Base-by-base conservation (phyloP, 2,329 filamentous ascomycete genomes). In the Coniochaeta hoffmannii region DNA sequence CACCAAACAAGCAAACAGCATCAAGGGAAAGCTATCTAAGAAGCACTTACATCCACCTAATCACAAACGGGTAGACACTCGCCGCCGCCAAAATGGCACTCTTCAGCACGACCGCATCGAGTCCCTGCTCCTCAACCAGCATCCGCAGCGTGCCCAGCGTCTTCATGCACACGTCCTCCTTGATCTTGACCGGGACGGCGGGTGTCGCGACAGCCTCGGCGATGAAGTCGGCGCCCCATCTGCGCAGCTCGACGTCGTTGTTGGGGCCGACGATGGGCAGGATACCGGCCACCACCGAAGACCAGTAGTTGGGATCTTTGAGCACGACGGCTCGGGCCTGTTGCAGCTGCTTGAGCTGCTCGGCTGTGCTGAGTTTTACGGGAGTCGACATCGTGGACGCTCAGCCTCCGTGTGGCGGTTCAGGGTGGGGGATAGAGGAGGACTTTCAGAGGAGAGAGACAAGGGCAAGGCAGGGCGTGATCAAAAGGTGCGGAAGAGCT, bases 171-270 rank as follows among this genome's bases (percentile, higher is more conserved):
- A 94, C 78, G 58, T 85, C 85, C 76, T 86, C 90, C 77, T 97
- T 99, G 69, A 89, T 85, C 53, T 86, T 79, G 57, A 83, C 77
- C 19, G 86, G 76, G 64, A 97, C 79, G 22, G 88, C 84, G n/a
- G 95, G 94, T 58, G 90, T 95, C 56, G 94, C 88, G 73, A 99
- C 97, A 2, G 92, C 91, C 76, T 99, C 94, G 56, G 93, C 91
- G 44, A 99, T 78, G 68, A 99, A 99, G 59, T 97, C 92, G 60
- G 92, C 87, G 26, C 93, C 94, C 94, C 94, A 99, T 87, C 92
- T 80, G 71, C 91, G 88, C 65, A 97, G 76, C 71, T 96, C 90
- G 56, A 96, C 73, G 58, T 83, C 81, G 60, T 89, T 81, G 61
- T 80, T 79, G 53, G 88, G 83, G 58, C 87, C 86, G 71, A 97